Base-by-base conservation (phyloP, 768 basidiomycete genomes). In the Dentipellis sp. region DNA sequence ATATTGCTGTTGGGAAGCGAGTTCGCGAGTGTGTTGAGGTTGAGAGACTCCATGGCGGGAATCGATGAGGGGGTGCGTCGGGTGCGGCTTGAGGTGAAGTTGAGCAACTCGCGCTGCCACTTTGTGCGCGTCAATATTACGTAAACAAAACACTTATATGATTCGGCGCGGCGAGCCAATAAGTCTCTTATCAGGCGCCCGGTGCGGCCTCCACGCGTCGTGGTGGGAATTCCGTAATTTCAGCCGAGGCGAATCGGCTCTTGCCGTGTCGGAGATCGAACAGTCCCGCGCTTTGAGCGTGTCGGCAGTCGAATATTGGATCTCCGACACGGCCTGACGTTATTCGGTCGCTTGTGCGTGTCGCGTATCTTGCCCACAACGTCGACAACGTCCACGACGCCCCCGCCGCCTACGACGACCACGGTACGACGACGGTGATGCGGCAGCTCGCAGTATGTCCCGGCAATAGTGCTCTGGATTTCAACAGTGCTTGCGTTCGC, bases 1-100 rank as follows among this genome's bases (percentile, higher is more conserved):
- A 78, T 71, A 62, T 82, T 83, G 4, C 83, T 78, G 6, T 70
- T 78, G 0, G 88, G 88, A 4, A 91, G 78, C 1, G 88, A 89
- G 67, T 70, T 87, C 29, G 80, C 88, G 53, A 91, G 84, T 10
- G 83, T 86, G 68, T 87, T 85, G 64, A 90, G 77, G 70, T 88
- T 85, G 68, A 91, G 80, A 9, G 85, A 85, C 70, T 86, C 86
- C 85, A 86, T 87, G 56, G 59, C 16, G 29, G 29, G 29, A 29
- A 29, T 29, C n/a, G 55, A 50, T 21, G 48, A 36, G 14, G 22
- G 48, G 42, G 46, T 38, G 22, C 16, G 29, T 48, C 23, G 17
- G 29, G 14, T 42, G 39, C 39, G n/a, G 47, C n/a, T 29, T 49
- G 9, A 14, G 39, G 39, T 40, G 14, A 40, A 12, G 39, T 40